These are phyloP conservation scores for Trichoderma sp. DNA, from an alignment of 2,329 filamentous ascomycete species.

Conservation along the genomic window DNA sequence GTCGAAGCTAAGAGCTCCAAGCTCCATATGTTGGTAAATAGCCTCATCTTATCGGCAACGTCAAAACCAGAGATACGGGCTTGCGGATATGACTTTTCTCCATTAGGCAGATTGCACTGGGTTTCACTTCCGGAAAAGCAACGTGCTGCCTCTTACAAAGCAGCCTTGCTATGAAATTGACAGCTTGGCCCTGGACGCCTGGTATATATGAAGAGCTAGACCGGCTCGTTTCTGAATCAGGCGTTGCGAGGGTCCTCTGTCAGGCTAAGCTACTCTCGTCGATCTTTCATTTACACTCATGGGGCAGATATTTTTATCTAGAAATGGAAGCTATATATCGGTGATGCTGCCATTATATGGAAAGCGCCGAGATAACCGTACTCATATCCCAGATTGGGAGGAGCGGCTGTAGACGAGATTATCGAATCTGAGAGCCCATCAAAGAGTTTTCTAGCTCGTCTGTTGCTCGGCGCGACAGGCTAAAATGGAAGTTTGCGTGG, in stretches of 20 bases:
- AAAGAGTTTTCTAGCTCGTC: not conserved
- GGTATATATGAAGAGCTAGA: not conserved
- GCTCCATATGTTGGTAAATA: not conserved
- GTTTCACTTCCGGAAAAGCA: not conserved
- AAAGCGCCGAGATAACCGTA: not conserved
- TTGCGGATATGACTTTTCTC: slow-evolving; percentile 4
- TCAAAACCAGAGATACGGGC: slow-evolving; percentile 12
- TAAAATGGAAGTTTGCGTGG: not conserved
- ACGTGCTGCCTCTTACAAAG: slow-evolving; percentile 9
- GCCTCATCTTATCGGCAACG: not conserved
- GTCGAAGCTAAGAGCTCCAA: not conserved
- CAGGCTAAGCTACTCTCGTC: slow-evolving; percentile 5
- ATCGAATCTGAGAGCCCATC: not conserved
- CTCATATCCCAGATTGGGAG: not conserved
- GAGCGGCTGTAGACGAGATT: not conserved
- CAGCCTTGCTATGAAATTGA: not conserved
- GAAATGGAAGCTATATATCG: not conserved
- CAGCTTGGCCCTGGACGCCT: not conserved
- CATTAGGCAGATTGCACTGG: slow-evolving; percentile 7
- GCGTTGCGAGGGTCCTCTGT: slow-evolving; percentile 20
- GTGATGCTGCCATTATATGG: not conserved
- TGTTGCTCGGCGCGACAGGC: not conserved
- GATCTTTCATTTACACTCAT: not conserved
- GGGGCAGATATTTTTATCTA: not conserved
- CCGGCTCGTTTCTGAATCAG: slow-evolving; percentile 21